Conservation (phyloP, 2,329 filamentous ascomycete species). For the Neofusicoccum laricinum region DNA sequence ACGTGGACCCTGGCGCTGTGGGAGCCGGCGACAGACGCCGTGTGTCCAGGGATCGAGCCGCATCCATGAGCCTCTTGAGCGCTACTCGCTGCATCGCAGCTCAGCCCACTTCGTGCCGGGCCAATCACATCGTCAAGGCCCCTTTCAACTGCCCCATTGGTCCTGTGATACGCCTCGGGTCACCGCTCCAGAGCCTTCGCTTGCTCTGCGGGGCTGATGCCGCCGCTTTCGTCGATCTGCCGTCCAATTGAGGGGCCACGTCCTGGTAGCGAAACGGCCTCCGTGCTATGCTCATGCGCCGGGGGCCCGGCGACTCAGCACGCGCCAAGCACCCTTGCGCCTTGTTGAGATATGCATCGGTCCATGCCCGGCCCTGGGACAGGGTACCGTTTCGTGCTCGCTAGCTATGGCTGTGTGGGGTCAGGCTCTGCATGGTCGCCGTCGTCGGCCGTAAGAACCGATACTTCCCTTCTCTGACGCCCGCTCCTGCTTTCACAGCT, state of each 20-base stretch:
- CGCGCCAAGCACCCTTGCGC: not conserved
- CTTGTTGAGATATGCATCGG: not conserved
- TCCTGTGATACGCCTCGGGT: not conserved
- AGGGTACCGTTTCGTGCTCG: not conserved
- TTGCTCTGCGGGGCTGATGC: not conserved
- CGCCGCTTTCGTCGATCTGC: conserved; percentile 10
- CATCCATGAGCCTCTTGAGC: not conserved
- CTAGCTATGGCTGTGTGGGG: not conserved
- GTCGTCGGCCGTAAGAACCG: conserved; percentile 1
- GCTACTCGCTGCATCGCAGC: not conserved
- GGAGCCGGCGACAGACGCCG: not conserved
- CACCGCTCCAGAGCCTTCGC: conserved; percentile 8
- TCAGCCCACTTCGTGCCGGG: not conserved
- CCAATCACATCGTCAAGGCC: not conserved
- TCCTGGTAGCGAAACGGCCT: not conserved
- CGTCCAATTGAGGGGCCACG: conserved; percentile 5
- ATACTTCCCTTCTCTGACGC: not conserved
- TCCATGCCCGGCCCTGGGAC: not conserved
- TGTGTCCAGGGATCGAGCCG: not conserved
- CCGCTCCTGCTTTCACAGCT: not conserved
- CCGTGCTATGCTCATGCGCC: not conserved
- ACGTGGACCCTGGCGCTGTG: not conserved
- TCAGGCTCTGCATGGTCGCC: not conserved
- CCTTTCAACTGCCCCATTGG: not conserved
- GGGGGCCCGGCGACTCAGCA: not conserved